Base-by-base conservation (phyloP, 2,329 filamentous ascomycete species). In the Fusarium irregulare region DNA sequence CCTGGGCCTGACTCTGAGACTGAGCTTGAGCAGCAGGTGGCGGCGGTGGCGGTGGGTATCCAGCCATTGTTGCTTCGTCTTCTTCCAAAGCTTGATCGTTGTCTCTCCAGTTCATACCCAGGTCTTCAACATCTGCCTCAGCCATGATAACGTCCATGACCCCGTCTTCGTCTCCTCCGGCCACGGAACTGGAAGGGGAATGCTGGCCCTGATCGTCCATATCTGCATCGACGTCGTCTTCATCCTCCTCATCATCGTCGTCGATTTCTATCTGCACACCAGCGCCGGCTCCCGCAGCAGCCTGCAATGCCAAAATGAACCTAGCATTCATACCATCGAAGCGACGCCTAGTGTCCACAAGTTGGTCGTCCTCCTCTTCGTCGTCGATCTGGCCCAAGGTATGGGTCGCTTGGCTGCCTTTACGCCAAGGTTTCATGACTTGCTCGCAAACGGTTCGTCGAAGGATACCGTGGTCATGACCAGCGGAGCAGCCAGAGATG, bases 401-500 rank as follows among this genome's bases (percentile, higher is more conserved):
- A 78, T 98, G 95, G 46, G 87, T 91, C 9, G 92, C 96, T 59
- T 89, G 87, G 76, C 96, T 98, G 8, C 96, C 96, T 70, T 91
- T 88, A 32, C 90, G 88, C 96, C 96, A 99, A 3, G 92, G 88
- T 72, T 91, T 92, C 65, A 99, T 88, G 75, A 98, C 87, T 79
- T 99, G 93, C 78, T 98, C 93, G 76, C 96, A 99, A 41, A 99
- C 89, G 9, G 92, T 89, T 54, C 89, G 90, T 40, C 94, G 88
- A 45, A 99, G 83, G 20, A 98, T 89, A 64, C 92, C 86, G 66
- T 90, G 88, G 76, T 99, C 93, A 32, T 89, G 85, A 3, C 93
- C 93, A 48, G 97, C 92, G 56, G 89, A 92, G 79, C 94, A 98
- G 30, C 94, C 94, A 10, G 94, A 89, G 75, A 99, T 97, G 79